phyloP scores from a whole-genome alignment of 2,329 filamentous ascomycete species.

The Cordyceps cateniannulata region DNA sequence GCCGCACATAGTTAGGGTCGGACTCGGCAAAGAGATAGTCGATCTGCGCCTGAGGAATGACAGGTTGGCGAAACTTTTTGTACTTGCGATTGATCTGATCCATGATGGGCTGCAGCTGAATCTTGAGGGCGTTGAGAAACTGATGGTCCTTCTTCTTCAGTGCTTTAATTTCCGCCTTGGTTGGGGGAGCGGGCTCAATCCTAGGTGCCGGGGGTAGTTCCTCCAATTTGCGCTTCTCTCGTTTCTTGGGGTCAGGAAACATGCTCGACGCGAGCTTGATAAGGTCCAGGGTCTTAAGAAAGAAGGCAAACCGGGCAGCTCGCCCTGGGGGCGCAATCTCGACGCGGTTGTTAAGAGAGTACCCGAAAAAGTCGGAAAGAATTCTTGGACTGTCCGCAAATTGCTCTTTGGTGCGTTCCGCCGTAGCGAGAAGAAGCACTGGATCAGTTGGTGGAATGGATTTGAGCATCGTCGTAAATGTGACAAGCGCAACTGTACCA shows the following conservation, averaged over 20 bases:
- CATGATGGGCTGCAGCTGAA: conserved; percentile 89
- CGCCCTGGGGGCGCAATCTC: conserved; percentile 60
- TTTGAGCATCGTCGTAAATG: conserved; percentile 75
- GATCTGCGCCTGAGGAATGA: conserved; percentile 68
- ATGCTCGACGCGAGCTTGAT: conserved; percentile 73
- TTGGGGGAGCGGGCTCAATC: conserved; percentile 58
- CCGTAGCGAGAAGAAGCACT: conserved; percentile 78
- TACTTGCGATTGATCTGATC: conserved; percentile 90
- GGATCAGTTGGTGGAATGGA: conserved; percentile 87
- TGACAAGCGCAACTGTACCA: conserved; percentile 65
- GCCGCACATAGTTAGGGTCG: conserved; percentile 62
- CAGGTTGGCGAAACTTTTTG: conserved; percentile 76
- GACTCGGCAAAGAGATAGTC: conserved; percentile 79
- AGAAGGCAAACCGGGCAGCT: conserved; percentile 70
- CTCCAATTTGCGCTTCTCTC: conserved; percentile 80
- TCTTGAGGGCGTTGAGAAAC: conserved; percentile 79
- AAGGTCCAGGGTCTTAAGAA: conserved; percentile 65
- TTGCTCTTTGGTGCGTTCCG: conserved; percentile 61
- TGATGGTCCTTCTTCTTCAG: conserved; percentile 79
- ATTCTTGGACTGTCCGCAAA: conserved; percentile 49
- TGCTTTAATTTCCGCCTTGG: conserved; percentile 72
- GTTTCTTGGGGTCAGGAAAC: conserved; percentile 78
- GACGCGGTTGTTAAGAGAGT: conserved; percentile 71
- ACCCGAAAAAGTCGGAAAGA: conserved; percentile 76
- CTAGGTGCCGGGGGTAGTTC: conserved; percentile 68